phyloP scores from a whole-genome alignment of 2,329 filamentous ascomycete species.

The Chrysosporium keratinophilum region DNA sequence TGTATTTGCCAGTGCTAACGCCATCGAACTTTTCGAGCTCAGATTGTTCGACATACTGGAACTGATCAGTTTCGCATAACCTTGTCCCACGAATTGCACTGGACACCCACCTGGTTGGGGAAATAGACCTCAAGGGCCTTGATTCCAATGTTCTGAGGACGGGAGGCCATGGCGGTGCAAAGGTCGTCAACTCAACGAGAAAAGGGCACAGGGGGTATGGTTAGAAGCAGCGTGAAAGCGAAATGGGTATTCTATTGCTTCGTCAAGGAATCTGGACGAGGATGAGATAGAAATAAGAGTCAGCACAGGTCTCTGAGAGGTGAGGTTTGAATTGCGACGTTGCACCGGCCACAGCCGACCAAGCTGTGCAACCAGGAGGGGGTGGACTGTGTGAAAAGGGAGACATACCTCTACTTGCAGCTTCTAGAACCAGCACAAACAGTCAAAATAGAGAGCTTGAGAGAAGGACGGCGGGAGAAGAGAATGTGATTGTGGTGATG shows the following conservation, averaged over 20 bases:
- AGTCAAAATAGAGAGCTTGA: background rate
- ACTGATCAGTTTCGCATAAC: constrained; percentile 12
- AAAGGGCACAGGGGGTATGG: background rate
- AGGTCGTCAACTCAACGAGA: background rate
- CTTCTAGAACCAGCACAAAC: background rate
- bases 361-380: background rate
- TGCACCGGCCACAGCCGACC: background rate
- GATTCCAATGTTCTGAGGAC: constrained; percentile 80
- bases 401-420: background rate
- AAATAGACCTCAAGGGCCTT: constrained; percentile 90
- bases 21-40: constrained; percentile 83
- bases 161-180: constrained; percentile 53
- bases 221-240: background rate
- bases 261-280: background rate
- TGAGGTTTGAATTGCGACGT: background rate
- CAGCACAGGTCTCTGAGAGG: background rate
- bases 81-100: background rate
- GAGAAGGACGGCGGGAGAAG: background rate
- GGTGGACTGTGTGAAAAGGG: background rate
- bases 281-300: background rate
- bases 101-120: constrained; percentile 62
- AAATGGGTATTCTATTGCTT: background rate
- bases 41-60: constrained; percentile 69
- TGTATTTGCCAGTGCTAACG: constrained; percentile 73
- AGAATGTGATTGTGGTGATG: background rate